A percentile compares a stretch with the other conserved stretches of the same genome.
Evolutionary conservation across 352 stramenopile species (phyloP).

Genomic region (Pythium plurisporium): DNA sequence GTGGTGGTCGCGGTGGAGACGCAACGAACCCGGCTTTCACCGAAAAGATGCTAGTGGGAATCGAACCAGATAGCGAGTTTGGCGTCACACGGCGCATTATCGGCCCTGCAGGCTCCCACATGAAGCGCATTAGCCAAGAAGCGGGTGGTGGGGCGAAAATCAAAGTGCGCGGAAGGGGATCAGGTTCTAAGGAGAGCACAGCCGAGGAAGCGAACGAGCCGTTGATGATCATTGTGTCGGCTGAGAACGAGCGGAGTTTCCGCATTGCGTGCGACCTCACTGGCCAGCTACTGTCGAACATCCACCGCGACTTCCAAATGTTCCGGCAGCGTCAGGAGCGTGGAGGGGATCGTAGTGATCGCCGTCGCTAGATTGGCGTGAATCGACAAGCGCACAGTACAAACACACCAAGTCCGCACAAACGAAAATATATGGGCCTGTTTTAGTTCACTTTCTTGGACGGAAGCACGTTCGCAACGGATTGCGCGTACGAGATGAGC

Average conservation of each 20-base stretch:
- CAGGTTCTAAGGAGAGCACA: slow-evolving; percentile 67
- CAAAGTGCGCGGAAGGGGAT: slow-evolving; percentile 77
- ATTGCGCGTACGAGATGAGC: slow-evolving; percentile 97
- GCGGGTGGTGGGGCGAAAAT: slow-evolving; percentile 79
- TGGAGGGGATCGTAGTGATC: slow-evolving; percentile 17
- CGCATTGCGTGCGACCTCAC: slow-evolving; percentile 68
- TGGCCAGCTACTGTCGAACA: slow-evolving; percentile 54
- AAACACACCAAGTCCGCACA: background rate
- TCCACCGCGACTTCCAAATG: slow-evolving; percentile 76
- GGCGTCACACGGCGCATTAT: slow-evolving; percentile 82
- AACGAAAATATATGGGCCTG: background rate
- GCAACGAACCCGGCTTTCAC: slow-evolving; percentile 28
- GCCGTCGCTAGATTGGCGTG: background rate
- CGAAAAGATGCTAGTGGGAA: slow-evolving; percentile 77
- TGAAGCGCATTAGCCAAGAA: slow-evolving; percentile 86
- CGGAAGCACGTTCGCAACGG: slow-evolving; percentile 70
- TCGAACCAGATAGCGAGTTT: slow-evolving; percentile 86
- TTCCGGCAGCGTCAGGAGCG: slow-evolving; percentile 45
- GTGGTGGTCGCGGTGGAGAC: background rate
- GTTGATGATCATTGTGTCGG: slow-evolving; percentile 79
- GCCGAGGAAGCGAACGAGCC: slow-evolving; percentile 72
- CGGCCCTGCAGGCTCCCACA: slow-evolving; percentile 67
- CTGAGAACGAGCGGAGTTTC: slow-evolving; percentile 83
- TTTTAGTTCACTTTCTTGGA: slow-evolving; percentile 84
- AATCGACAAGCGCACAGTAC: no score